Conservation (phyloP, 169 alveolate species). For the Plasmodium cynomolgi region DNA sequence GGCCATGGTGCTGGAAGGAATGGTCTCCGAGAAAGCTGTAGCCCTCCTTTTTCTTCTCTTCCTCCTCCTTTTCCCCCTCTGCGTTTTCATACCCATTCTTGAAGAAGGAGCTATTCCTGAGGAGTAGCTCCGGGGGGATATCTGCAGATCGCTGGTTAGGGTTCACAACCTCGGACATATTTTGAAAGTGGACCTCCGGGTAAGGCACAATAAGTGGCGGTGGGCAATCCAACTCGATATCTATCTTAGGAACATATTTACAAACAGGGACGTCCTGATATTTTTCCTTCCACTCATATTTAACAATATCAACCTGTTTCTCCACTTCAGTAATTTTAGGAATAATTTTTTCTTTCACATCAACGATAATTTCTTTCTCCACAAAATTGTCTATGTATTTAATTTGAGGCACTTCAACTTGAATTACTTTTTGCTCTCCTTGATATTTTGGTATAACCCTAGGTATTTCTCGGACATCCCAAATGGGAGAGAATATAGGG, state of each 20-base stretch:
- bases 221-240: constrained; percentile 90
- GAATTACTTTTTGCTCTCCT: constrained; percentile 88
- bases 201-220: constrained; percentile 90
- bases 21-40: not conserved
- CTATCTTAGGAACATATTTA: constrained; percentile 89
- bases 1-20: not conserved
- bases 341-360: constrained; percentile 87
- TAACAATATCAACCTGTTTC: constrained; percentile 87
- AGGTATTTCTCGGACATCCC: constrained; percentile 91
- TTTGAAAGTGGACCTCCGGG: constrained; percentile 83
- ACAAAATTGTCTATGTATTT: constrained; percentile 86
- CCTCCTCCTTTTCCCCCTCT: not conserved
- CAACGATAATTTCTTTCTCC: constrained; percentile 90
- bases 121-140: constrained; percentile 34
- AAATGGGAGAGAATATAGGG: constrained; percentile 87
- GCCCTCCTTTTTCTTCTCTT: not conserved
- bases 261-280: constrained; percentile 89
- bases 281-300: constrained; percentile 89
- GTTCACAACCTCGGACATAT: constrained; percentile 52
- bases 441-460: constrained; percentile 88
- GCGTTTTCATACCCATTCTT: not conserved
- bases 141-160: constrained; percentile 64
- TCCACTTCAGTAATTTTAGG: constrained; percentile 89
- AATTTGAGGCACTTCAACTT: constrained; percentile 88
- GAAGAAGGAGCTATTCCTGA: constrained; percentile 60